These are phyloP conservation scores for Ustilago nuda DNA, from an alignment of 1,284 basidiomycete species.

Conservation along the genomic window DNA sequence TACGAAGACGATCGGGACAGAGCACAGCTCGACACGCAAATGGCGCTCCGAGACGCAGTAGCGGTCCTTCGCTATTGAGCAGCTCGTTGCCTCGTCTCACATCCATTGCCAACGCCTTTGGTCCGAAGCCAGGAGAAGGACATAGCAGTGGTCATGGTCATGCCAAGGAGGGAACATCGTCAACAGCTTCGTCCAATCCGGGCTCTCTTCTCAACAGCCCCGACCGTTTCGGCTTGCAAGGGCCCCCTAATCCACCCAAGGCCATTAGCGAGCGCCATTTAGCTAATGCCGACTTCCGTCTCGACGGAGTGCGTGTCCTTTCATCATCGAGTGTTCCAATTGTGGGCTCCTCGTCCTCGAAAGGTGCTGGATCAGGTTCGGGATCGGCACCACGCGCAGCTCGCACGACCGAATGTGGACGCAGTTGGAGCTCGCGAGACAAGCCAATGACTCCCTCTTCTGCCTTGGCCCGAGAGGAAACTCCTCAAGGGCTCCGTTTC, in stretches of 20 bases:
- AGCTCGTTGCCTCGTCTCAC: slow-evolving; percentile 37
- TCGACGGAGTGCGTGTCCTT: slow-evolving; percentile 36
- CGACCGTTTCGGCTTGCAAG: slow-evolving; percentile 61
- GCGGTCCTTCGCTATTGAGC: slow-evolving; percentile 31
- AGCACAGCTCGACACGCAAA: slow-evolving; percentile 30
- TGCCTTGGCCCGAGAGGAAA: slow-evolving; percentile 34
- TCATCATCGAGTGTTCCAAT: slow-evolving; percentile 1
- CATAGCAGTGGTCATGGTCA: slow-evolving; percentile 1
- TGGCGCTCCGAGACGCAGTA: slow-evolving; percentile 26
- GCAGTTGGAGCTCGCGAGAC: slow-evolving; percentile 22
- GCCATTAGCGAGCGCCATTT: slow-evolving; percentile 64
- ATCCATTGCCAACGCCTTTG: slow-evolving; percentile 32
- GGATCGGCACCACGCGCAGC: slow-evolving; percentile 12
- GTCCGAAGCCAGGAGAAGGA: slow-evolving; percentile 22
- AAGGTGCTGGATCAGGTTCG: slow-evolving; percentile 5
- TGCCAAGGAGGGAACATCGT: slow-evolving; percentile 10
- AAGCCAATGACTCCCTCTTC: slow-evolving; percentile 46
- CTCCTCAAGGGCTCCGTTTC: slow-evolving; percentile 28
- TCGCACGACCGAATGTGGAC: slow-evolving; percentile 14
- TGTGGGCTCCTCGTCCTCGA: neutral
- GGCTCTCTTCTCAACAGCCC: slow-evolving; percentile 55
- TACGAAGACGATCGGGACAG: slow-evolving; percentile 35
- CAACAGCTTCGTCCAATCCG: slow-evolving; percentile 30
- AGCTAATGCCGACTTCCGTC: slow-evolving; percentile 61
- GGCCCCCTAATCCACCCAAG: slow-evolving; percentile 60